Percentiles rank a stretch among this genome's conserved stretches.
Evolutionary conservation across 257 asterid species (phyloP).

Genomic region (Solanum ossicruentum): DNA sequence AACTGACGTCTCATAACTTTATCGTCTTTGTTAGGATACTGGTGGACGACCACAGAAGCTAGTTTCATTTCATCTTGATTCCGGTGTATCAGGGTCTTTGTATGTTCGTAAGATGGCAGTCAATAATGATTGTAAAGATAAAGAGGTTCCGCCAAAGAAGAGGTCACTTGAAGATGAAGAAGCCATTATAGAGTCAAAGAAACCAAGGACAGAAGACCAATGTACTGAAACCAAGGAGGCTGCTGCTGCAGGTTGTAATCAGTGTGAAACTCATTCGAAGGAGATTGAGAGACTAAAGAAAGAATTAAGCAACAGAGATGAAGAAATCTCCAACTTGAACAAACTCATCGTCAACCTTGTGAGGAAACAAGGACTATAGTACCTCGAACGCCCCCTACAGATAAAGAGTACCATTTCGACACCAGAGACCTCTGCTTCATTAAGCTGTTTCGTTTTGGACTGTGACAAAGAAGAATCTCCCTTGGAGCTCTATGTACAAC

Average conservation of each 20-base stretch:
- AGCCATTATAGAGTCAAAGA: neutral
- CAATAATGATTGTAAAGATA: neutral
- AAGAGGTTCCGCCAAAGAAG: neutral
- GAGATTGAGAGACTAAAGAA: slow-evolving; percentile 52
- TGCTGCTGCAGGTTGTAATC: neutral
- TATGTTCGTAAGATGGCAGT: neutral
- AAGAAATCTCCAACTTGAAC: slow-evolving; percentile 51
- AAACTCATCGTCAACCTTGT: slow-evolving; percentile 52
- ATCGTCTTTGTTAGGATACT: neutral
- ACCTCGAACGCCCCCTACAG: neutral
- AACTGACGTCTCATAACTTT: neutral
- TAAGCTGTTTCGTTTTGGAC: neutral
- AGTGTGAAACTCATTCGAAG: slow-evolving; percentile 28
- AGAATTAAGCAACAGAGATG: slow-evolving; percentile 49
- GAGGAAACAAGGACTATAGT: slow-evolving; percentile 75
- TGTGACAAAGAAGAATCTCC: neutral
- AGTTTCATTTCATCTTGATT: neutral
- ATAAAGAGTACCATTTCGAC: neutral
- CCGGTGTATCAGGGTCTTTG: neutral
- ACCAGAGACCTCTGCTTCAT: neutral
- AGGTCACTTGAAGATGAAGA: neutral
- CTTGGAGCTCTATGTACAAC: neutral
- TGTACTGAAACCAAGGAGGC: slow-evolving; percentile 6
- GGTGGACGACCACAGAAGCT: neutral
- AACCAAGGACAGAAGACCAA: neutral